These are phyloP conservation scores for Talaromyces amestolkiae DNA, from an alignment of 2,329 filamentous ascomycete species.

Conservation along the genomic window DNA sequence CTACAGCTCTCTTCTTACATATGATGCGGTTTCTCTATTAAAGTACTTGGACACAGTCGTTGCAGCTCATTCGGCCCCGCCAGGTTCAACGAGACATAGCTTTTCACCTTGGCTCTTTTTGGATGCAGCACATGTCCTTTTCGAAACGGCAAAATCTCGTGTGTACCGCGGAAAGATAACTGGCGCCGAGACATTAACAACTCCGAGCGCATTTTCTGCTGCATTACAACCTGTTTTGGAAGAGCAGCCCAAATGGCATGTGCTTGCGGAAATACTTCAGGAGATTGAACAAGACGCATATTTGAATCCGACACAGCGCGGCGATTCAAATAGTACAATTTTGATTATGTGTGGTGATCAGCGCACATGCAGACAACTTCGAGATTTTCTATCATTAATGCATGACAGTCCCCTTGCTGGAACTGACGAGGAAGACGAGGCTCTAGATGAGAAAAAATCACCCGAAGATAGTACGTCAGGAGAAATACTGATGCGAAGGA, in stretches of 20 bases:
- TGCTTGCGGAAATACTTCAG: conserved; percentile 84
- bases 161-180: conserved; percentile 76
- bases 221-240: conserved; percentile 79
- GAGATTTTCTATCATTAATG: conserved; percentile 91
- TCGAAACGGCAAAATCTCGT: conserved; percentile 80
- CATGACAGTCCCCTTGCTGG: conserved; percentile 58
- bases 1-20: conserved; percentile 65
- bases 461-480: conserved; percentile 64
- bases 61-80: conserved; percentile 82
- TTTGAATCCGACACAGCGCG: conserved; percentile 70
- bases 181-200: conserved; percentile 52
- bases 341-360: conserved; percentile 94
- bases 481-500: conserved; percentile 84
- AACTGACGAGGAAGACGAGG: conserved; percentile 20
- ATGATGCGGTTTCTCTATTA: conserved; percentile 87
- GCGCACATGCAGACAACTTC: conserved; percentile 79
- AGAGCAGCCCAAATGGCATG: conserved; percentile 89
- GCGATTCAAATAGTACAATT: conserved; percentile 87
- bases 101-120: conserved; percentile 96
- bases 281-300: conserved; percentile 92
- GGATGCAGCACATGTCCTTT: conserved; percentile 91
- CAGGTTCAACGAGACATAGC: conserved; percentile 80
- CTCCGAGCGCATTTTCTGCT: conserved; percentile 53
- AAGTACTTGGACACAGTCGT: conserved; percentile 93
- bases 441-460: conserved; percentile 44